Percentiles rank a stretch among this genome's conserved stretches.
phyloP scores from a whole-genome alignment of 78 protist species.

The Isochrysis galbana region DNA sequence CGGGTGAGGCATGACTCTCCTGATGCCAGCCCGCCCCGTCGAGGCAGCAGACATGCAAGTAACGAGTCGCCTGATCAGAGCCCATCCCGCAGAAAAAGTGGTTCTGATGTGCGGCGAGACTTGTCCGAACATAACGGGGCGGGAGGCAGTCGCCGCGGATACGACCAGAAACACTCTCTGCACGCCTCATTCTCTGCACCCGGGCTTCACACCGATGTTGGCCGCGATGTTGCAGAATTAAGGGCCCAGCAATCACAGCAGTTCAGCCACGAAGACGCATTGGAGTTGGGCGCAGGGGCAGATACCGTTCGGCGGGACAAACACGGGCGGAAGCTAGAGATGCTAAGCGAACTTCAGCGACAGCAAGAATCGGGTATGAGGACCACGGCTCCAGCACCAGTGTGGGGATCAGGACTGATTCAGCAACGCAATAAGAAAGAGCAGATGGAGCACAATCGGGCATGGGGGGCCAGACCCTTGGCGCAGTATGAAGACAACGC shows the following conservation, averaged over 20 bases:
- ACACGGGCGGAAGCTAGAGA: not conserved
- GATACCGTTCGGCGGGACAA: not conserved
- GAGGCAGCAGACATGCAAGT: too few relatives aligned
- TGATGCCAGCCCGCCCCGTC: conserved; percentile 4
- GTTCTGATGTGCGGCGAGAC: not conserved
- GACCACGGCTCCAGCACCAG: not conserved
- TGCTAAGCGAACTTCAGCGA: not conserved
- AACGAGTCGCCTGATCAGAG: not conserved
- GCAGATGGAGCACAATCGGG: not conserved
- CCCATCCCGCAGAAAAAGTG: not conserved
- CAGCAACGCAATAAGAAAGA: not conserved
- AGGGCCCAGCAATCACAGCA: not conserved
- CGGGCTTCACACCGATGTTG: not conserved
- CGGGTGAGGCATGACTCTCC: not conserved
- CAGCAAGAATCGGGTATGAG: not conserved
- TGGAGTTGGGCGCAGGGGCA: not conserved
- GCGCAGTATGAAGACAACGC: conserved; percentile 4
- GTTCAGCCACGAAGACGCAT: not conserved
- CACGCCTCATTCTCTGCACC: not conserved
- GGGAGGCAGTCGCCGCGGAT: not conserved
- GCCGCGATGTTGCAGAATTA: not conserved
- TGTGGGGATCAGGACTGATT: not conserved
- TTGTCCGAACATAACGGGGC: not conserved
- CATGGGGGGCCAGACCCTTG: not conserved
- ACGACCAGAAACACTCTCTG: not conserved